Conservation (phyloP, 116 monocot species). For the Papilionanthe hybrid region DNA sequence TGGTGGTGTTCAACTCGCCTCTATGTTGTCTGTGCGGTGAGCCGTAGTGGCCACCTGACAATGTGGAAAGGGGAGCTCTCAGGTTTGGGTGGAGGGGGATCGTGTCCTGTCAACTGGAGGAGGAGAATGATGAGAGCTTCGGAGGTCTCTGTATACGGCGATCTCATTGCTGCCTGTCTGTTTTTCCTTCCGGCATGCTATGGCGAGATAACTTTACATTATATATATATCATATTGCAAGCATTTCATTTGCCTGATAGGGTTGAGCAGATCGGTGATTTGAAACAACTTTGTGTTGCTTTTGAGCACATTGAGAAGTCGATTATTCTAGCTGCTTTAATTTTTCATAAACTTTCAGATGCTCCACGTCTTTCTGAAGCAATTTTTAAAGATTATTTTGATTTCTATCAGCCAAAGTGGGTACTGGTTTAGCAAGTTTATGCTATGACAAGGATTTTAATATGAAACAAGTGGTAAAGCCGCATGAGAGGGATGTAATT, state of each 20-base stretch:
- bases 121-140: too few species aligned
- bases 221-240: too few species aligned
- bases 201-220: too few species aligned
- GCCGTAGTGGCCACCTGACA: too few species aligned
- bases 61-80: too few species aligned
- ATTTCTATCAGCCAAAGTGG: constrained; percentile 94
- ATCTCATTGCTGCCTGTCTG: too few species aligned
- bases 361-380: constrained; percentile 68
- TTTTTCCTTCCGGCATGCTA: too few species aligned
- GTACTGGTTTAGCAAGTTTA: constrained; percentile 58
- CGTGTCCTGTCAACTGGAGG: too few species aligned
- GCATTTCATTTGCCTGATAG: constrained; percentile 40
- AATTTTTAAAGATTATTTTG: constrained; percentile 67
- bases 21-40: too few species aligned
- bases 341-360: constrained; percentile 62
- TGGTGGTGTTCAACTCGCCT: too few species aligned
- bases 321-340: constrained; percentile 54
- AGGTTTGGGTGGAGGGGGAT: too few species aligned
- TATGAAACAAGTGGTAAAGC: constrained; percentile 50
- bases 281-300: constrained; percentile 60
- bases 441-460: constrained; percentile 70
- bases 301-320: constrained; percentile 85
- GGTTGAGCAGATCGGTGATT: constrained; percentile 52
- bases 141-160: too few species aligned
- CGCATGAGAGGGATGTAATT: constrained; percentile 57